phyloP scores from a whole-genome alignment of 148 eudicot genomes.

The Cornus controversa region DNA sequence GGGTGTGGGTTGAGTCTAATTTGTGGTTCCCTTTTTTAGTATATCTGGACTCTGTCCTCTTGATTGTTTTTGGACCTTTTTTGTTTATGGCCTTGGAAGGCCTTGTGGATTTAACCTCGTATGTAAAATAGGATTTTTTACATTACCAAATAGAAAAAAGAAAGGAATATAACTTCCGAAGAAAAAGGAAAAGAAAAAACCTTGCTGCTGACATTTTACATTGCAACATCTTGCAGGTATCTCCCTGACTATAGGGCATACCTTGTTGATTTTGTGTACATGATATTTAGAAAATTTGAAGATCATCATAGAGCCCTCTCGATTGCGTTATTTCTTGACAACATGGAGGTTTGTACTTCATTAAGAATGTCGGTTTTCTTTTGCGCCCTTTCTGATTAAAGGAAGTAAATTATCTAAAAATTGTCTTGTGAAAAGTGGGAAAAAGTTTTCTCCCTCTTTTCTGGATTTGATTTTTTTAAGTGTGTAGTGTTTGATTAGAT shows the following conservation, averaged over 20 bases:
- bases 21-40: no score
- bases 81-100: no score
- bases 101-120: no score
- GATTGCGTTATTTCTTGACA: conserved; percentile 75
- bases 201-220: background rate
- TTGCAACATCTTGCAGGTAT: conserved; percentile 51
- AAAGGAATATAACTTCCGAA: no score
- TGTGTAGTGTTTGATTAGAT: background rate
- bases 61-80: no score
- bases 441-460: no score
- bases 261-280: conserved; percentile 68
- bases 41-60: no score
- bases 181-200: no score
- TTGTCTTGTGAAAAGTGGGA: no score
- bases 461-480: background rate
- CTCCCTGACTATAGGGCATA: conserved; percentile 88
- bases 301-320: conserved; percentile 88
- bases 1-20: no score
- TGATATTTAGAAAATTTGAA: conserved; percentile 59
- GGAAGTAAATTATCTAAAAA: background rate
- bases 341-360: conserved; percentile 56
- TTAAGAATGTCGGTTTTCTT: background rate
- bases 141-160: no score
- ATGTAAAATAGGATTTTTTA: no score
- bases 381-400: background rate